A percentile compares a stretch with the other conserved stretches of the same genome.
Evolutionary conservation across 805 yeast species (phyloP).

Genomic region (Wickerhamomyces subpelliculosus): DNA sequence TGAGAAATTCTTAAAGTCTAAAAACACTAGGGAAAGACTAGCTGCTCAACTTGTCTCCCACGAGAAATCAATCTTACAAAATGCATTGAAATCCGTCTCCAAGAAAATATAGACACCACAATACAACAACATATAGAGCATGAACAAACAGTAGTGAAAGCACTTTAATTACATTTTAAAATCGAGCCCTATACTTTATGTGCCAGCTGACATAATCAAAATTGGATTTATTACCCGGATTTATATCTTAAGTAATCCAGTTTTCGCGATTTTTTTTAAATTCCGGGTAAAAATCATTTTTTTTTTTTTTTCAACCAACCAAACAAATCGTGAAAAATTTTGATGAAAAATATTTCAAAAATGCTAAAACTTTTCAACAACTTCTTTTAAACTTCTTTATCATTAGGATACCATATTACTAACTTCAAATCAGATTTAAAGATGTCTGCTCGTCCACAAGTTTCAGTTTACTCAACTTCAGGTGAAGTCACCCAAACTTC

Average conservation of each 20-base stretch:
- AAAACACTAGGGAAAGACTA: slow-evolving; percentile 8
- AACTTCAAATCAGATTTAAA: slow-evolving; percentile 20
- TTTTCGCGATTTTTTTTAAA: no score
- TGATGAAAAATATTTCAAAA: no score
- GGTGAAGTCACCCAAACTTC: slow-evolving; percentile 84
- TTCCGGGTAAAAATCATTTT: no score
- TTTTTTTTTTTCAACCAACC: no score
- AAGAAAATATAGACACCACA: slow-evolving; percentile 5
- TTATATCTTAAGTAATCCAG: no score
- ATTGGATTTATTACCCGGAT: no score
- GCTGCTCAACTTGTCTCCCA: slow-evolving; percentile 13
- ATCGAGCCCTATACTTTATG: no score
- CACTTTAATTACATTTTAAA: no score
- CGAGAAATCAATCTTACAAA: slow-evolving; percentile 12
- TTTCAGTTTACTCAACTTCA: slow-evolving; percentile 81
- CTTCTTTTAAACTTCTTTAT: not conserved
- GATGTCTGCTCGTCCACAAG: slow-evolving; percentile 84
- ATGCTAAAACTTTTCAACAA: not conserved
- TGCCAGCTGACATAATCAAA: no score
- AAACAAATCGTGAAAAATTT: no score
- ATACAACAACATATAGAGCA: no score
- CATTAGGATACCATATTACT: slow-evolving; percentile 5
- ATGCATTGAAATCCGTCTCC: slow-evolving; percentile 6
- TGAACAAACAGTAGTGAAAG: no score
- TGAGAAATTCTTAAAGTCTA: slow-evolving; percentile 9